Evolutionary conservation across 2,329 filamentous ascomycete species (phyloP), one percentile per base, ranked within the genome.

Genomic region (Stagonosporopsis rhizophila): DNA sequence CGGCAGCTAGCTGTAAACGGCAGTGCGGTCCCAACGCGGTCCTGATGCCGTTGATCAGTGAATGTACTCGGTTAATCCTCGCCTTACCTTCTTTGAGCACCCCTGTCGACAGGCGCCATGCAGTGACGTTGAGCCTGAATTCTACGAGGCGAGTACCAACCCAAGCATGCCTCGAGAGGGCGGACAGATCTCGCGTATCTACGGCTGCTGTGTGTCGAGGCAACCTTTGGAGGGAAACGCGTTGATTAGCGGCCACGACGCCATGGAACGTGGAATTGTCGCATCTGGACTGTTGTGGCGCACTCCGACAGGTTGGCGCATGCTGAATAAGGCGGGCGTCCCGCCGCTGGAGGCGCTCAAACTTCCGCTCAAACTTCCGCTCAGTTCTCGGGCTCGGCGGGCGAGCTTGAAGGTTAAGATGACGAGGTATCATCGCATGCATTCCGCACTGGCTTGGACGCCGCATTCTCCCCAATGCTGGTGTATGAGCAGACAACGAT

Each of bases 71-170:
- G 48, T 45, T 45, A 23, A 39, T 44, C 53, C 59, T 69, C 62
- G 67, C 62, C 58, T 64, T 39, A 68, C 61, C 46, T 68, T 38
- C 67, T 68, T 6, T 45, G 30, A 40, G 6, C 30, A 25, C 35
- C 39, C 40, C 38, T 17, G 44, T 23, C 23, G 23, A 37, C 39
- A 44, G 3, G 25, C 44, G 6, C 19, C 37, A 39, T 27, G 28
- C 32, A 27, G 22, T 23, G 20, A 32, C 12, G 14, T 38, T 30
- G 37, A 17, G 11, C 22, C 11, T 30, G 28, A 30, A 30, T 4
- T 12, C 19, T 35, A n/a, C 32, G 38, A 41, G 34, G 25, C 23
- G 23, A 25, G 4, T 25, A 14, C 14, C 22, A 28, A 12, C 35
- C 6, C 6, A 34, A 23, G 14, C 17, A 25, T 39, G 15, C 17